Base-by-base conservation (phyloP, 108 stramenopile species). In the Pseudonitzschia multistriata region DNA sequence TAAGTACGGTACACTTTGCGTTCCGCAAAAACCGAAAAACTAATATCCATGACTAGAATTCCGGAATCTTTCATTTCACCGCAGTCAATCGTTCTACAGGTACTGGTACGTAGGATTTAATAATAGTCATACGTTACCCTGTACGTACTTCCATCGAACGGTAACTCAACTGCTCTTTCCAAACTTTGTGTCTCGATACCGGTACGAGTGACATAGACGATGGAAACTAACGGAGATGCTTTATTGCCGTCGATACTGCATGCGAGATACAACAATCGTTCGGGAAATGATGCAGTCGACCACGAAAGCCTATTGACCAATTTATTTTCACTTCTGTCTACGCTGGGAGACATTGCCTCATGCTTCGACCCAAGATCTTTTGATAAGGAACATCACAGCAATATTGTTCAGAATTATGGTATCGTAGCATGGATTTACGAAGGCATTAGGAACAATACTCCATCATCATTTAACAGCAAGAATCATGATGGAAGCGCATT, bases 301-400 rank as follows among this genome's bases (percentile, higher is more conserved):
- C 31, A 59, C 19, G 57, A 59, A 59, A 59, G 57, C 35, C n/a
- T 59, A 36, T 33, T 59, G 19, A 10, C n/a, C 4, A 17, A 35
- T 59, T 3, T 29, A 7, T 33, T 59, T 19, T 59, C 57, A 30
- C 22, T 59, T 21, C 57, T 59, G 6, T 59, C 57, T 30, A 59
- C 31, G 6, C 57, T 22, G 14, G 57, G 31, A 35, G 57, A 59
- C 29, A 15, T 59, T 35, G 31, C 34, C 57, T 35, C 31, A 19
- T 59, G 29, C 54, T 25, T 30, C 27, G 27, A 55, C 13, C 29
- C 29, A 11, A 55, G 21, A 55, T 35, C 47, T 47, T 42, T 22
- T 49, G n/a, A 6, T 67, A 11, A 3, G 29, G 30, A 37, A 22
- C 66, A 42, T 75, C 79, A 54, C 66, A 52, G 5, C 66, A 52